phyloP scores from a whole-genome alignment of 2,329 filamentous ascomycete genomes.

The Graphilbum ipis-grandicollis region DNA sequence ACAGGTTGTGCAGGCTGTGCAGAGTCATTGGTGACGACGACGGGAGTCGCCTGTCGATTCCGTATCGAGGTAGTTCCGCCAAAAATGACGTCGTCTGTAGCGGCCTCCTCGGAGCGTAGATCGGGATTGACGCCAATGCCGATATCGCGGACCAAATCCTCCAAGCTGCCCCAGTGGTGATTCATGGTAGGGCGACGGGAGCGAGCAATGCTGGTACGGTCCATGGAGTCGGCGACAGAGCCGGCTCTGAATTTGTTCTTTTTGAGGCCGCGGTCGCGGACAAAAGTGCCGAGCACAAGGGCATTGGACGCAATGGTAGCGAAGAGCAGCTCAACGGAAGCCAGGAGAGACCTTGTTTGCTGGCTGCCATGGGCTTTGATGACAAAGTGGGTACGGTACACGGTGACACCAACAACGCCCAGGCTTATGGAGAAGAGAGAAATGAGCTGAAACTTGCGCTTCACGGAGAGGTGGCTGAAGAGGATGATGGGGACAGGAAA shows the following conservation, averaged over 20 bases:
- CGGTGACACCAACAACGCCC: conserved; percentile 60
- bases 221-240: conserved; percentile 46
- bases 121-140: conserved; percentile 49
- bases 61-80: neutral
- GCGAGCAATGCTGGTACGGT: conserved; percentile 21
- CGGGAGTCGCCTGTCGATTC: no score
- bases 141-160: conserved; percentile 73
- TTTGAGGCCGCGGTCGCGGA: conserved; percentile 79
- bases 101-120: conserved; percentile 19
- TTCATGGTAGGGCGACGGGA: conserved; percentile 32
- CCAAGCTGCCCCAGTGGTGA: conserved; percentile 73
- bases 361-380: conserved; percentile 56
- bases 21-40: no score
- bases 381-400: conserved; percentile 66
- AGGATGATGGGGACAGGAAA: conserved; percentile 86
- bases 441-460: conserved; percentile 64
- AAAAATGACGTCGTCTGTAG: conserved; percentile 7
- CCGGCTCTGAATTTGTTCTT: conserved; percentile 64
- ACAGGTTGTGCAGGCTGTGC: no score
- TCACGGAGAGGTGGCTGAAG: conserved; percentile 55
- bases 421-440: conserved; percentile 74
- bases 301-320: conserved; percentile 78
- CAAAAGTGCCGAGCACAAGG: conserved; percentile 79
- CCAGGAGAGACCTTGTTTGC: conserved; percentile 74
- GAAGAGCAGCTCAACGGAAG: conserved; percentile 78